Evolutionary conservation across 305 asterid species (phyloP).

Genomic region (Solanum hybrid): DNA sequence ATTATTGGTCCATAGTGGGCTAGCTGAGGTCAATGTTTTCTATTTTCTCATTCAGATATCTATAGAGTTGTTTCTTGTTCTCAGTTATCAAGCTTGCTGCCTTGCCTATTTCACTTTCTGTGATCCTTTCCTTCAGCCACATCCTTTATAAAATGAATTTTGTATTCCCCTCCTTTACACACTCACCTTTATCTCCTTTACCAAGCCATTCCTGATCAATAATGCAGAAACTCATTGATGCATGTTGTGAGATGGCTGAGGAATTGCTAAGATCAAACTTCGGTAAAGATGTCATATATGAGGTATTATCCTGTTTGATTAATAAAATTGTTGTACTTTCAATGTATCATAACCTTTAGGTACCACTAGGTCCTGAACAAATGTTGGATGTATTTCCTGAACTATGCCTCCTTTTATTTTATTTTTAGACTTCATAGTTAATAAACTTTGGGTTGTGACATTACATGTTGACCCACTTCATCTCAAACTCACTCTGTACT

Average conservation of each 20-base stretch:
- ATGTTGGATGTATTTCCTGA: not conserved
- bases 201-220: not conserved
- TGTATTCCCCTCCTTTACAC: not conserved
- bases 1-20: slow-evolving; percentile 69
- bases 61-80: not conserved
- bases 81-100: not conserved
- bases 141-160: not conserved
- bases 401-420: not conserved
- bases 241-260: slow-evolving; percentile 54
- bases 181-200: not conserved
- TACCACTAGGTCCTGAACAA: not conserved
- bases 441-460: not conserved
- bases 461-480: not conserved
- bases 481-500: not conserved
- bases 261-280: slow-evolving; percentile 53
- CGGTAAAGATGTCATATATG: slow-evolving; percentile 81
- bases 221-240: slow-evolving; percentile 74
- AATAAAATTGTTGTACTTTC: not conserved
- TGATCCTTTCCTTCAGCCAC: not conserved
- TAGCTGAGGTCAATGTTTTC: slow-evolving; percentile 66
- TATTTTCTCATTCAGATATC: not conserved
- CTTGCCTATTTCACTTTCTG: not conserved
- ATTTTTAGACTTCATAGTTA: not conserved
- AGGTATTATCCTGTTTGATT: slow-evolving; percentile 32
- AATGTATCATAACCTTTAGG: not conserved